Evolutionary conservation across 352 stramenopile species (phyloP).

Genomic region (Thalassiosira exigua): DNA sequence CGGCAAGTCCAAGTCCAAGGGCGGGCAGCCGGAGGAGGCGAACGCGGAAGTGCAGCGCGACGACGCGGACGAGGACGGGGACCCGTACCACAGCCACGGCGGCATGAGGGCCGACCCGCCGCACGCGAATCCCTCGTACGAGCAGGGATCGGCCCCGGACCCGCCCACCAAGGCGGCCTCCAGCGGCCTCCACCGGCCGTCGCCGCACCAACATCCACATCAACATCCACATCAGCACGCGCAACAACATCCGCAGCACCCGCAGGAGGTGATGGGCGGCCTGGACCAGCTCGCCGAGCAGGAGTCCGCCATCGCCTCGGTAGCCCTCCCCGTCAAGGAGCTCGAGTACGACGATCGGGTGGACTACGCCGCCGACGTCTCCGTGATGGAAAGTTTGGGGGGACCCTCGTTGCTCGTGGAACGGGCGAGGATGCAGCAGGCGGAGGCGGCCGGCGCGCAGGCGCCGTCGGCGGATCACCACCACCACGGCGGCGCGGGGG

Average conservation of each 20-base stretch:
- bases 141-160: conserved; percentile 20
- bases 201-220: too few species aligned
- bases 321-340: conserved; percentile 64
- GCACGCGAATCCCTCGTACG: not conserved
- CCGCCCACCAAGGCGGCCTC: conserved; percentile 30
- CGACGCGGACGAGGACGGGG: conserved; percentile 6
- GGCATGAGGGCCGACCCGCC: not conserved
- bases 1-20: conserved; percentile 15
- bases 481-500: conserved; percentile 4
- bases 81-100: not conserved
- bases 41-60: conserved; percentile 9
- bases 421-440: conserved; percentile 62
- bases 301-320: conserved; percentile 40
- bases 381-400: conserved; percentile 83
- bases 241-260: conserved; percentile 11
- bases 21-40: conserved; percentile 11
- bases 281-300: conserved; percentile 29
- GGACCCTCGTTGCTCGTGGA: conserved; percentile 80
- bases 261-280: not conserved
- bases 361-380: conserved; percentile 81
- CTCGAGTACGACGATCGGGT: conserved; percentile 78
- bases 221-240: too few species aligned
- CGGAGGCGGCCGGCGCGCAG: conserved; percentile 29
- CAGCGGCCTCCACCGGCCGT: too few species aligned
- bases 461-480: conserved; percentile 24